Base-by-base conservation (phyloP, 495 filamentous ascomycete genomes). In the Lasiosphaeria hispida region DNA sequence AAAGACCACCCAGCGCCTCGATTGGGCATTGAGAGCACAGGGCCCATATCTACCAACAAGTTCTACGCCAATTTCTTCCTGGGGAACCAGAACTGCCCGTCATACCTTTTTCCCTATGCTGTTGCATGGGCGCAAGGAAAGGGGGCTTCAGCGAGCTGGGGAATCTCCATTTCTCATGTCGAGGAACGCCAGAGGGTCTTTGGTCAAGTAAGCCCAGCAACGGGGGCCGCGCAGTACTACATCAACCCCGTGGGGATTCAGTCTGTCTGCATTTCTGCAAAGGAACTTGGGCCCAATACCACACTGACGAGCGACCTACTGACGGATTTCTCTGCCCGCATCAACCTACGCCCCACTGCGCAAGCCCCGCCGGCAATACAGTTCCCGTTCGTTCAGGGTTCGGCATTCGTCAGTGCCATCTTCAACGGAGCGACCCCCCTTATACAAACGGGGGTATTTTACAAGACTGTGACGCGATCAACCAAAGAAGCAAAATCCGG, bases 1-100 rank as follows among this genome's bases (percentile, higher is more conserved):
- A 60, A 68, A n/a, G 69, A 75, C 54, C 75, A 80, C 54, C 77
- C 77, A 0, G 68, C 75, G 10, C 64, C 72, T 19, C 68, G 75
- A 13, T 60, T 69, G 13, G 75, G 72, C 23, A 74, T 76, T 55
- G 56, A 42, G 48, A 73, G 82, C 15, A 69, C 72, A 2, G 70
- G 64, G 1, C 88, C 87, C 0, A 79, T 90, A 59, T 75, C 82
- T 49, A 94, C 92, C 10, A 95, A 97, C 67, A 97, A 96, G 64
- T 98, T 96, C 71, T 96, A 96, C 65, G 85, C 85, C 51, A 96
- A 95, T 48, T 85, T 96, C 61, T 94, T 93, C 65, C 75, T 97
- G 2, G 91, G 86, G 3, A 80, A 71, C 45, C 92, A 96, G 69
- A 81, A 74, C 4, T 80, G 82, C 38, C 78, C 85, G 1, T 81